Evolutionary conservation across 2,329 filamentous ascomycete genomes (phyloP), one percentile per base, ranked within the genome.

Genomic region (Fusarium sp.): DNA sequence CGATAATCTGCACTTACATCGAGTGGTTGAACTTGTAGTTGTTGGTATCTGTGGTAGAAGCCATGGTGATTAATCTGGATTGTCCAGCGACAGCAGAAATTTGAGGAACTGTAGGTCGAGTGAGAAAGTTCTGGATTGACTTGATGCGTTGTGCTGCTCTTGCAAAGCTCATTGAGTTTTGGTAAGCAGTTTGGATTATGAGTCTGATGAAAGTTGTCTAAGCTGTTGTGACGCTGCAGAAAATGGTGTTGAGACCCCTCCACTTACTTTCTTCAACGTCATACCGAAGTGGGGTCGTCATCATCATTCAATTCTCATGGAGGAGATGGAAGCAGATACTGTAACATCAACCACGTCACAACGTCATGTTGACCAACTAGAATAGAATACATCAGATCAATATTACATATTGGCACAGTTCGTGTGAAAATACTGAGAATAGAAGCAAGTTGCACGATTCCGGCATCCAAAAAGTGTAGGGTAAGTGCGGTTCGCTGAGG

Each of bases 1-100:
- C 16, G n/a, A 18, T 5, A 38, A 30, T 56, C 32, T 48, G n/a
- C 8, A 54, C 86, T 78, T 78, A 89, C 95, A 98, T 98, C 61
- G 92, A 92, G 85, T 96, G 93, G 82, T 96, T 95, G 80, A 91
- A 85, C 81, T 96, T 93, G 83, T 98, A 98, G 67, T 87, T 92
- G 71, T 84, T 85, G 3, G 87, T 83, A 70, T 98, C 89, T 0
- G 94, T 97, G 5, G 89, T 87, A 53, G 88, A 87, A 69, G 92
- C 87, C 89, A 94, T 97, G 4, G 89, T 87, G 59, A 88, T 87
- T 68, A 92, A 87, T 88, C 68, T 71, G n/a, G 63, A 57, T 62
- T 74, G 75, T 45, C 40, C 52, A 49, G 34, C 24, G 16, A 8
- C 32, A 48, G 45, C 32, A 27, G 53, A 47, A n/a, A 59, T 32